These are phyloP conservation scores for Pseudocercospora fijiensis DNA, from an alignment of 2,329 filamentous ascomycete species.

Conservation along the genomic window DNA sequence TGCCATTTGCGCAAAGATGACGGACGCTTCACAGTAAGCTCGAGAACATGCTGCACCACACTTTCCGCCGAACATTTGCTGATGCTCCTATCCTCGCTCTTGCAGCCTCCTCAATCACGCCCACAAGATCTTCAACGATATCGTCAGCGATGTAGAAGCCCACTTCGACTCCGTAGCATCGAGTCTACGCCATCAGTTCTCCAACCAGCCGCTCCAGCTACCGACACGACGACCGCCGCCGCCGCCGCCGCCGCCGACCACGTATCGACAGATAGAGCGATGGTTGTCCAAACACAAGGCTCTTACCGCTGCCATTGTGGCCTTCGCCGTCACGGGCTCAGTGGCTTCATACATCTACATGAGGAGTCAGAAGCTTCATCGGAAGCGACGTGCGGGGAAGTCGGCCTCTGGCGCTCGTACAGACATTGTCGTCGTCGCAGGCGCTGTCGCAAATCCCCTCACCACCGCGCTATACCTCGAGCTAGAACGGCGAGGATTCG, in stretches of 20 bases:
- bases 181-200: slow-evolving; percentile 68
- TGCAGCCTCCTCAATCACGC: slow-evolving; percentile 36
- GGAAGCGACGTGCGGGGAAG: slow-evolving; percentile 71
- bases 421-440: slow-evolving; percentile 85
- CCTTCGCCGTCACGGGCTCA: slow-evolving; percentile 66
- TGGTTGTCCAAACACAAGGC: slow-evolving; percentile 75
- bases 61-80: not conserved
- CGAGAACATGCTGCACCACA: not conserved
- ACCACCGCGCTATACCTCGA: slow-evolving; percentile 81
- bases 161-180: slow-evolving; percentile 75
- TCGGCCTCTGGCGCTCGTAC: slow-evolving; percentile 79
- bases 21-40: not conserved
- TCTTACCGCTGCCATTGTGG: slow-evolving; percentile 67
- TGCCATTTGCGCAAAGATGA: not conserved
- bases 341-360: slow-evolving; percentile 52
- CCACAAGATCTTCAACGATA: slow-evolving; percentile 49
- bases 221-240: slow-evolving; percentile 41
- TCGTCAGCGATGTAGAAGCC: slow-evolving; percentile 77
- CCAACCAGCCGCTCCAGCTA: slow-evolving; percentile 63
- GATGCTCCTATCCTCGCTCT: not conserved
- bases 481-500: slow-evolving; percentile 85
- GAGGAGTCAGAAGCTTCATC: slow-evolving; percentile 39
- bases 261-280: slow-evolving; percentile 59
- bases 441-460: slow-evolving; percentile 80
- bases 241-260: slow-evolving; percentile 45